Evolutionary conservation across 768 basidiomycete species (phyloP), one percentile per base, ranked within the genome.

Genomic region (Lactarius hatsudake): DNA sequence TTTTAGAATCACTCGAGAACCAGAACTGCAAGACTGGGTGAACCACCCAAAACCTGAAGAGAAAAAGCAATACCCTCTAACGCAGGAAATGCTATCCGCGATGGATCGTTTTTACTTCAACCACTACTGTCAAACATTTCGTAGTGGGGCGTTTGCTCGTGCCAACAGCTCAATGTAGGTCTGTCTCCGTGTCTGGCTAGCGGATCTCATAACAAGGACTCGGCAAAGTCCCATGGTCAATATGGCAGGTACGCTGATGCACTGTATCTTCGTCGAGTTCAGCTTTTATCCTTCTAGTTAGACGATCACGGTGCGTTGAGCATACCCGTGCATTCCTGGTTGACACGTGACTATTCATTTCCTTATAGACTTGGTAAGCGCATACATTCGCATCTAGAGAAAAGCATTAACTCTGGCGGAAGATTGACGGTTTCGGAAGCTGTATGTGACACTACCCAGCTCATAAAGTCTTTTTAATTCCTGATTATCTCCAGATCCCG

Each of bases 51-150:
- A 87, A 70, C 75, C 83, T 1, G 79, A 86, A 20, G 80, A 80
- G 43, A 94, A 91, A 79, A 81, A 85, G 67, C 69, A 70, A 2
- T 86, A 79, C 69, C 81, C 81, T 1, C 75, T 97, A 10, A 89
- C 89, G 0, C 81, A 86, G 1, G 92, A 93, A 71, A 91, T 98
- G 70, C 77, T 78, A 58, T 72, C 80, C 5, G 89, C 91, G 8
- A 87, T 98, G 53, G 94, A 97, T 74, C 83, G 94, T 48, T 94
- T 90, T 74, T 88, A 88, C 75, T 96, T 96, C 81, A 91, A 88
- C 67, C 94, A 96, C 72, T 97, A 97, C 76, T 96, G 94, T 72
- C 84, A 89, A 59, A 77, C 81, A 56, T 98, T 96, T 79, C 84
- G 94, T 66, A 86, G 86, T 61, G 94, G 94, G 7, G 94, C 93